These are phyloP conservation scores for Hypomontagnella monticulosa DNA, from an alignment of 495 filamentous ascomycete species.

Conservation along the genomic window DNA sequence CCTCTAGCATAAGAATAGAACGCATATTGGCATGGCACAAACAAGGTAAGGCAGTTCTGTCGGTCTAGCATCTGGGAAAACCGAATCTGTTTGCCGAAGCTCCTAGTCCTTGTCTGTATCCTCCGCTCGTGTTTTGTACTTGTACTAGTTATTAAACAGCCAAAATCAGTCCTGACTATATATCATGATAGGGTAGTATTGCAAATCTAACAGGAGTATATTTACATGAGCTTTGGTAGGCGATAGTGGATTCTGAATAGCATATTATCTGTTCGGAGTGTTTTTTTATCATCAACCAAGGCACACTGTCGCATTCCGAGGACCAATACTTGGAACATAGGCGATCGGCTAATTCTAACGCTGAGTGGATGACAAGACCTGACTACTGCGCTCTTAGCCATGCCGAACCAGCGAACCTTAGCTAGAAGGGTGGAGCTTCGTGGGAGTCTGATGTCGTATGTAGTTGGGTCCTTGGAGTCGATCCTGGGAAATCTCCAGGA, in stretches of 20 bases:
- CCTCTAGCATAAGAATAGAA: constrained; percentile 12
- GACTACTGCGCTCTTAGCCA: constrained; percentile 19
- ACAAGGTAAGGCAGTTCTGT: constrained; percentile 26
- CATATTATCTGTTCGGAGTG: neutral
- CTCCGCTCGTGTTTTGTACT: neutral
- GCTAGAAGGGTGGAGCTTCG: constrained; percentile 33
- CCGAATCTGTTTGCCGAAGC: constrained; percentile 14
- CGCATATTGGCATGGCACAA: constrained; percentile 18
- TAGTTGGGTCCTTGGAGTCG: constrained; percentile 35
- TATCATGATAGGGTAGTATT: constrained; percentile 9
- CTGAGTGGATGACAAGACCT: constrained; percentile 31
- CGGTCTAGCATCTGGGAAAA: constrained; percentile 36
- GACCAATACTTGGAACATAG: constrained; percentile 24
- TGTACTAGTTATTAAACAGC: too few species aligned
- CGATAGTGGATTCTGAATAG: constrained; percentile 1
- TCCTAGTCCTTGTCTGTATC: constrained; percentile 11
- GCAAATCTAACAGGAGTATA: constrained; percentile 6
- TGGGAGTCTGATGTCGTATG: constrained; percentile 41
- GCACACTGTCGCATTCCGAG: constrained; percentile 24
- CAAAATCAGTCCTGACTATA: constrained; percentile 1
- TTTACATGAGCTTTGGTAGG: neutral
- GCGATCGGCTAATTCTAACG: constrained; percentile 36
- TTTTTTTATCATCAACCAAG: constrained; percentile 7
- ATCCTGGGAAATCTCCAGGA: constrained; percentile 38
- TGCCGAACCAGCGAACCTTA: constrained; percentile 20